Conservation (phyloP, 2,329 filamentous ascomycete species). For the Ascochyta fabae region DNA sequence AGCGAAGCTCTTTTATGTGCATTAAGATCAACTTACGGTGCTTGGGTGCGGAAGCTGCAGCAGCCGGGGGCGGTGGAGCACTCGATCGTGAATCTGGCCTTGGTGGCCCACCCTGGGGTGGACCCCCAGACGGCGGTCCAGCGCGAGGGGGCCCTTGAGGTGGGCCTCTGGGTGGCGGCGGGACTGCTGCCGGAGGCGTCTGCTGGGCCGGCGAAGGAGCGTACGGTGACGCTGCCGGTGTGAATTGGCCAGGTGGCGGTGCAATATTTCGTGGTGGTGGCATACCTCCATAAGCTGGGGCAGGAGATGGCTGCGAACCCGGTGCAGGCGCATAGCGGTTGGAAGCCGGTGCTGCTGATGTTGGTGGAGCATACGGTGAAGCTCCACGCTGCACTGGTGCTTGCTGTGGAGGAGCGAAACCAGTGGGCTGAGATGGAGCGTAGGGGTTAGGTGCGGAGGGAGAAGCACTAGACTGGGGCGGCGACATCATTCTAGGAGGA, state of each 20-base stretch:
- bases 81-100: constrained; percentile 52
- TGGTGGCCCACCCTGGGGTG: constrained; percentile 50
- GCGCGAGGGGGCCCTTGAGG: constrained; percentile 48
- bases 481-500: constrained; percentile 67
- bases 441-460: constrained; percentile 62
- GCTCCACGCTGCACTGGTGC: constrained; percentile 73
- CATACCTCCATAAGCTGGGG: constrained; percentile 45
- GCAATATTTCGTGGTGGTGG: constrained; percentile 53
- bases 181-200: constrained; percentile 47
- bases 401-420: constrained; percentile 56
- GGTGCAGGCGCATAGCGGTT: constrained; percentile 71
- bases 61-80: constrained; percentile 58
- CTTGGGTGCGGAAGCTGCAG: constrained; percentile 63
- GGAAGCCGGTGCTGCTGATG: constrained; percentile 66
- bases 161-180: constrained; percentile 52
- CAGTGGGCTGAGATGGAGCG: constrained; percentile 59
- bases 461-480: constrained; percentile 58
- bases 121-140: constrained; percentile 45
- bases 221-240: constrained; percentile 44
- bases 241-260: constrained; percentile 50
- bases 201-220: constrained; percentile 46
- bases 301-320: constrained; percentile 58
- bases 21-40: constrained; percentile 65
- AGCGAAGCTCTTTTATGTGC: constrained; percentile 22
- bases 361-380: constrained; percentile 86